Evolutionary conservation across 306 rosid species (phyloP), one percentile per base, ranked within the genome.

Genomic region (Nissolia schottii): DNA sequence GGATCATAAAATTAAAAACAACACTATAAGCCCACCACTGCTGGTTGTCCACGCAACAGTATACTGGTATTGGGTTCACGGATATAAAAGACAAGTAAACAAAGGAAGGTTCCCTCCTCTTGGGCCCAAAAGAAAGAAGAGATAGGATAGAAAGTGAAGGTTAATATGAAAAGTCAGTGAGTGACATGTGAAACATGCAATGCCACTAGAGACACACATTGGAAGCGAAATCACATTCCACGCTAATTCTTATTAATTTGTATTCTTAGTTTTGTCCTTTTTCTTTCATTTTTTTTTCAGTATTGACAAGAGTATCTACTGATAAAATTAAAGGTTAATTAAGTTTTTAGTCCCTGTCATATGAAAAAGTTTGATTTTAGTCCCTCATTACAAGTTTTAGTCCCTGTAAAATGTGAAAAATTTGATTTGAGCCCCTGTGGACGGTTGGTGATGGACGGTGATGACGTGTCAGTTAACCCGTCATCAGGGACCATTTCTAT

Each of bases 181-280:
- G n/a, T 16, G 18, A 49, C 64, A 35, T 41, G 65, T 37, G 75
- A 79, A 58, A 35, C 76, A n/a, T 67, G 83, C 62, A 13, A 58
- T 49, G 15, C 28, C 71, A 58, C 38, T 74, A 37, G 55, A 22
- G 41, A 67, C 29, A 31, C 24, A 31, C 16, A 37, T 50, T 70
- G 77, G 59, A 64, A 71, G 15, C 65, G 22, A 71, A 71, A 79
- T 28, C 67, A 73, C 55, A 20, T 2, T 49, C 75, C 67, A 40
- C 67, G 20, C 40, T 43, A 62, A 60, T 61, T 51, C 15, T 50
- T 68, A 3, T 13, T 8, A 60, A 43, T 12, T 22, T 54, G 77
- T 69, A 51, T 28, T 19, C 0, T 29, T n/a, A n/a, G n/a, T n/a
- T n/a, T n/a, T n/a, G n/a, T n/a, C n/a, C n/a, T n/a, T n/a, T n/a